Base-by-base conservation (phyloP, 1,139 yeast genomes). In the Taiozyma sp. region DNA sequence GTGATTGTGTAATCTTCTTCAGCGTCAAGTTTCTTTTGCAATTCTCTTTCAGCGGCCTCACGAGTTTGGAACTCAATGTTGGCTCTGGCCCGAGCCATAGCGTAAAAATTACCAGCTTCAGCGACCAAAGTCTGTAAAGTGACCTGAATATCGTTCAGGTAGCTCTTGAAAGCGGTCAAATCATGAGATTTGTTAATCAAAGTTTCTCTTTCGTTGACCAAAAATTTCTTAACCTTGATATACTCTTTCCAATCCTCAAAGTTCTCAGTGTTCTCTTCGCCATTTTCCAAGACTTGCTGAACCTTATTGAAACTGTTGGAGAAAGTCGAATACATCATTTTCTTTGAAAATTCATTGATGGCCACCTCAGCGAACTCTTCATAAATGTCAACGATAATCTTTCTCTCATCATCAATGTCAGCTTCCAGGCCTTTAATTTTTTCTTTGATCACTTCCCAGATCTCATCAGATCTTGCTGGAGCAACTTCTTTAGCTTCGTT, bases 11-110 rank as follows among this genome's bases (percentile, higher is more conserved):
- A 28, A 24, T 49, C 48, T 30, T 44, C 53, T 22, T 51, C 54
- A 22, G 44, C 45, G 16, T 48, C 57, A 19, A 34, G 14, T 27
- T 46, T 50, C 8, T 45, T 43, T 14, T 39, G 51, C 6, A 48
- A 52, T 14, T 51, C 51, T 19, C 49, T 51, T 47, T 69, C 74
- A 42, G 56, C 59, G 16, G 70, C 75, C 65, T 87, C 92, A 58
- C 95, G 80, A 54, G 74, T 71, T 69, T 90, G 97, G 67, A 87
- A 86, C 19, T 86, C 85, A 44, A 87, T 70, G 63, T 91, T 92
- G 22, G 96, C 96, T 65, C 84, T 80, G 14, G 96, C 92, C 62
- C 97, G 78, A 53, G 86, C 74, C 48, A 88, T 78, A 53, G 83
- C 81, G 59, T 89, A 71, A 64, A 83, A 86, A 56, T 84, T 85